Base-by-base conservation (phyloP, 2,329 filamentous ascomycete genomes). In the Ambrosiella cleistominuta region DNA sequence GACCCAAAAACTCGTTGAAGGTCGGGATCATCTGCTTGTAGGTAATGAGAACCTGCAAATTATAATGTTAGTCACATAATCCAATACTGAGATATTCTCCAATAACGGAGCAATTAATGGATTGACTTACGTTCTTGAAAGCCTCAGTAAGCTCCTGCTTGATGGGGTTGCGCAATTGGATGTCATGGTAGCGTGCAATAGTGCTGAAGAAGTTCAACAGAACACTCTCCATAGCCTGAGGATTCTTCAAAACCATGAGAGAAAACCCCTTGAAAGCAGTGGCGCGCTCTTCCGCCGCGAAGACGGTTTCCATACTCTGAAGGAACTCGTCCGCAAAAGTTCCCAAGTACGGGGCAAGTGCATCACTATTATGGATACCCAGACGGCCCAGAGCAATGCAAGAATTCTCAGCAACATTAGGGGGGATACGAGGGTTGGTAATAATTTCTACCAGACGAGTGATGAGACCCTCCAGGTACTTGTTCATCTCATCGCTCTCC, bases 251-350 rank as follows among this genome's bases (percentile, higher is more conserved):
- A 2, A 97, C 86, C 53, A 95, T 79, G 64, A 85, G 78, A 57
- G 87, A 86, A 71, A 98, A 96, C 0, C 93, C 93, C 65, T 88
- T 82, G 68, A 97, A 88, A 0, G 93, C 91, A 35, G 90, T 90
- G 0, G 86, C 88, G 72, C 98, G 98, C 71, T 98, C 93, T 61
- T 95, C 87, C 1, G 88, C 91, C 66, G 87, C 84, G 56, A 88
- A 85, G 38, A 97, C 85, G 62, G 88, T 86, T 61, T 81, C 79
- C 79, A 98, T 94, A 2, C 84, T 81, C 56, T 75, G 76, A 57
- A 98, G 71, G 72, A 96, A 97, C 40, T 86, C 80, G 40, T 84
- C 81, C 0, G 91, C 88, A 68, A 94, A 95, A 38, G 80, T 83
- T 15, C 79, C 77, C 44, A 98, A 78, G 61, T 88, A 85, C 1